phyloP scores from a whole-genome alignment of 1,284 basidiomycete genomes.

The Schizophyllum amplum region DNA sequence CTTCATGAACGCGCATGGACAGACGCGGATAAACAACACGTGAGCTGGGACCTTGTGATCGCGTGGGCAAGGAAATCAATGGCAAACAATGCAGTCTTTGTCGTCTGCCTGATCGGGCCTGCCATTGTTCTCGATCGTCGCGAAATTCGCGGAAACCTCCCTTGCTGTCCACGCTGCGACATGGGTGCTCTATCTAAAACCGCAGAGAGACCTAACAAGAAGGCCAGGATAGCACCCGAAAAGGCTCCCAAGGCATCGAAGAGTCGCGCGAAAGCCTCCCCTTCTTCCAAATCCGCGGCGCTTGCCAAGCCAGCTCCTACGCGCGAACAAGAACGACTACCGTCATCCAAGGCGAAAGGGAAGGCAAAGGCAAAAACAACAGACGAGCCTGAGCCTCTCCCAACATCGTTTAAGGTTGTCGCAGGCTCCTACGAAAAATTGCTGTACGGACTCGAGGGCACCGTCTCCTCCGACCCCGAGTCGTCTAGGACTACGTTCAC shows the following conservation, averaged over 20 bases:
- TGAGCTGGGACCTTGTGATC: too few species aligned
- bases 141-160: too few species aligned
- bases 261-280: conserved; percentile 8
- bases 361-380: conserved; percentile 23
- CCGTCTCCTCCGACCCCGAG: conserved; percentile 30
- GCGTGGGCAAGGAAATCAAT: neutral
- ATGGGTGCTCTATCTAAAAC: conserved; percentile 1
- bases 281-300: too few species aligned
- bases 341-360: conserved; percentile 17
- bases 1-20: neutral
- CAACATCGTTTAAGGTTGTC: conserved; percentile 74
- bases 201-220: conserved; percentile 19
- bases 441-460: conserved; percentile 83
- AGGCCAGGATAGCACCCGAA: conserved; percentile 16
- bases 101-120: neutral
- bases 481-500: conserved; percentile 25
- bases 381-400: conserved; percentile 20
- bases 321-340: conserved; percentile 10
- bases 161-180: neutral
- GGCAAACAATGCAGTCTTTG: neutral
- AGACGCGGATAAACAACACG: too few species aligned
- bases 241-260: neutral
- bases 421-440: conserved; percentile 95
- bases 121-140: neutral
- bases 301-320: conserved; percentile 16